phyloP scores from a whole-genome alignment of 352 stramenopile genomes.

The Plasmopara halstedii region DNA sequence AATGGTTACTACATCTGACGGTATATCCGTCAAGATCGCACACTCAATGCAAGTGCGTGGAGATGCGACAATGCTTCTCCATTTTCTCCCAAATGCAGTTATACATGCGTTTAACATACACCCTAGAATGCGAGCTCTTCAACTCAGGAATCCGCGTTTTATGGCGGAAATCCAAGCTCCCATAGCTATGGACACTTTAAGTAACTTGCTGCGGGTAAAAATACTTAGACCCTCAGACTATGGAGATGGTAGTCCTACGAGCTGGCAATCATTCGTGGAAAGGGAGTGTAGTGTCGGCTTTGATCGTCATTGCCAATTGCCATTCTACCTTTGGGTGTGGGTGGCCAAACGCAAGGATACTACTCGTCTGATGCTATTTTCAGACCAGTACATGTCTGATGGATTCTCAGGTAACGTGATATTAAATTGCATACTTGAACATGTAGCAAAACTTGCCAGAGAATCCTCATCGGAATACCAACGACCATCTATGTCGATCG shows the following conservation, averaged over 20 bases:
- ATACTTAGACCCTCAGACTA: slow-evolving; percentile 12
- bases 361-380: slow-evolving; percentile 33
- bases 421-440: slow-evolving; percentile 35
- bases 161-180: slow-evolving; percentile 31
- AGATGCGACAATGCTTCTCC: slow-evolving; percentile 17
- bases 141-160: slow-evolving; percentile 24
- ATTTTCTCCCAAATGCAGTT: slow-evolving; percentile 22
- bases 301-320: slow-evolving; percentile 29
- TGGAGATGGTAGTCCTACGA: slow-evolving; percentile 15
- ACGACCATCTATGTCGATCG: background rate
- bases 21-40: slow-evolving; percentile 23
- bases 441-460: slow-evolving; percentile 16
- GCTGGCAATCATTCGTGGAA: slow-evolving; percentile 39
- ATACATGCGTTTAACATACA: slow-evolving; percentile 37
- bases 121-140: slow-evolving; percentile 35
- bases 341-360: slow-evolving; percentile 16
- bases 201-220: slow-evolving; percentile 15
- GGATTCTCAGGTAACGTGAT: slow-evolving; percentile 27
- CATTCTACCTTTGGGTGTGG: slow-evolving; percentile 32
- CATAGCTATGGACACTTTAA: slow-evolving; percentile 17
- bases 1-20: slow-evolving; percentile 19
- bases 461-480: background rate
- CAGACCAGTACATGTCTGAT: slow-evolving; percentile 44
- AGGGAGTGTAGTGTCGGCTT: slow-evolving; percentile 32
- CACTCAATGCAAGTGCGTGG: slow-evolving; percentile 29